Conservation (phyloP, 371 early-diverging fungal genomes). For the Mucor indicus region DNA sequence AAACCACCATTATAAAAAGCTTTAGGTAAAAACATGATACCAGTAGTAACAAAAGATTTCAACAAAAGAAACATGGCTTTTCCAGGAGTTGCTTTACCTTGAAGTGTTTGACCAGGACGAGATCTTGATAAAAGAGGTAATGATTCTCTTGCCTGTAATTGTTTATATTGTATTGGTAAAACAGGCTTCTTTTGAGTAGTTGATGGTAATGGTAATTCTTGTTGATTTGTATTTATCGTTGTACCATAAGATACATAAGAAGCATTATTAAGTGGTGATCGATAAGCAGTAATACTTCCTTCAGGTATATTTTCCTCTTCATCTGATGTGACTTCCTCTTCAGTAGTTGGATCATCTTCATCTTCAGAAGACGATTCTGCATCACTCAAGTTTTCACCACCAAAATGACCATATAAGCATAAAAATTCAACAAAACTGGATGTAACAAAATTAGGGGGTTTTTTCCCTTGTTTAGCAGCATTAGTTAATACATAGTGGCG, state of each 20-base stretch:
- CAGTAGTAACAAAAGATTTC: conserved; percentile 88
- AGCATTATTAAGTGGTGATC: conserved; percentile 24
- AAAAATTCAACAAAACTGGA: conserved; percentile 92
- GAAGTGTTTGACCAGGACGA: conserved; percentile 46
- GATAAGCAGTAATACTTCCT: conserved; percentile 28
- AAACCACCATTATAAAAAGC: conserved; percentile 74
- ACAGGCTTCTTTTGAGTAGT: conserved; percentile 1
- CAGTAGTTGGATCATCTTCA: conserved; percentile 6
- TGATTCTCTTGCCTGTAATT: conserved; percentile 40
- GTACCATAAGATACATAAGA: conserved; percentile 23
- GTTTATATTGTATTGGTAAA: conserved; percentile 33
- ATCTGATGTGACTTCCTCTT: conserved; percentile 12
- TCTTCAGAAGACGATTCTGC: conserved; percentile 63
- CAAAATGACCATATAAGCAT: conserved; percentile 92
- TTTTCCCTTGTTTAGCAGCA: conserved; percentile 68
- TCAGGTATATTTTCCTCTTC: conserved; percentile 33
- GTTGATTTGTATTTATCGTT: not conserved
- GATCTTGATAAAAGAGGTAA: conserved; percentile 58
- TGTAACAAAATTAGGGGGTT: conserved; percentile 72
- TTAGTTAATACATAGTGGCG: conserved; percentile 76
- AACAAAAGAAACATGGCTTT: conserved; percentile 83
- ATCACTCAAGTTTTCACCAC: conserved; percentile 88
- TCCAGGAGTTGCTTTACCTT: conserved; percentile 71
- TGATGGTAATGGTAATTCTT: conserved; percentile 2
- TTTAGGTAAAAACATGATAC: conserved; percentile 81